Conservation (phyloP, 371 early-diverging fungal species). For the Mucor indicus region DNA sequence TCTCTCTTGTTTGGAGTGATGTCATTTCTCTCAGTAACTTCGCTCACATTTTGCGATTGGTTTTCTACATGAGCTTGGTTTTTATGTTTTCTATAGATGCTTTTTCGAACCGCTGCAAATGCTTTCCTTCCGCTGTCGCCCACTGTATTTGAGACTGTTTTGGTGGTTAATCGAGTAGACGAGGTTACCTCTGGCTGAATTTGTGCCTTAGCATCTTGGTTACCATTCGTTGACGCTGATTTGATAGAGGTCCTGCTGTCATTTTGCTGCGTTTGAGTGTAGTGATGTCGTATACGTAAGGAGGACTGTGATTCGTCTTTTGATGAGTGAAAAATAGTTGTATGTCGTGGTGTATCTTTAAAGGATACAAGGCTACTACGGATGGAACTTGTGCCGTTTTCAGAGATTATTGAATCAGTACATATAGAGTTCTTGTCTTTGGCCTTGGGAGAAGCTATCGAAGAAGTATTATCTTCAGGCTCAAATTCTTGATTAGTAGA, state of each 20-base stretch:
- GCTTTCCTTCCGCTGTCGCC: conserved; percentile 12
- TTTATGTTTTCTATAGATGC: conserved; percentile 18
- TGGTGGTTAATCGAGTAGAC: not conserved
- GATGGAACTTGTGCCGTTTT: not conserved
- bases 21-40: too few species aligned
- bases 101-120: conserved; percentile 17
- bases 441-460: too few species aligned
- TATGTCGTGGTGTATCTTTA: conserved; percentile 7
- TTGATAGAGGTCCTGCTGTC: not conserved
- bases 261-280: too few species aligned
- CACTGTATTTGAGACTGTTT: conserved; percentile 1
- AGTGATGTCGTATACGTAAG: too few species aligned
- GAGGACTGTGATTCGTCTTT: not conserved
- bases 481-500: too few species aligned
- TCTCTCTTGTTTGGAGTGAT: too few species aligned
- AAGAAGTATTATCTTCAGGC: not conserved
- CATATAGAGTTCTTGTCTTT: conserved; percentile 7
- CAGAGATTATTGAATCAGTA: conserved; percentile 1
- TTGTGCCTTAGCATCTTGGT: too few species aligned
- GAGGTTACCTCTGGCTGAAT: conserved; percentile 1
- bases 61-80: too few species aligned
- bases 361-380: conserved; percentile 8
- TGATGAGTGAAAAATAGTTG: not conserved
- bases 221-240: not conserved
- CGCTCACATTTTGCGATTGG: too few species aligned